Conservation (phyloP, 106 monocot species). For the Acanthochlamys bracteata region DNA sequence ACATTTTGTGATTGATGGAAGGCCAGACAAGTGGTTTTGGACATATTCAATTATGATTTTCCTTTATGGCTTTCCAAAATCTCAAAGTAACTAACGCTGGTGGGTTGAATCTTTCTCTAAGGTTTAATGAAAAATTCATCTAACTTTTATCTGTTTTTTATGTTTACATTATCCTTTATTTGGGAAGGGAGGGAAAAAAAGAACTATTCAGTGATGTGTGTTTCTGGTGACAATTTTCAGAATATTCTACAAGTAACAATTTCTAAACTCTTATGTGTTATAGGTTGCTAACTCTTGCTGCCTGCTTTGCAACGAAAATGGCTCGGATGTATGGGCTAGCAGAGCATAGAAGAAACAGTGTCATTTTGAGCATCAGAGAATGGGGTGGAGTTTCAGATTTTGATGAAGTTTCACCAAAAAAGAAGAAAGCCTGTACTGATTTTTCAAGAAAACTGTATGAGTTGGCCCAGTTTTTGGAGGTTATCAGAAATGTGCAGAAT, state of each 20-base stretch:
- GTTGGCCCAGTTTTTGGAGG: slow-evolving; percentile 80
- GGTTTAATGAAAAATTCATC: too few species aligned
- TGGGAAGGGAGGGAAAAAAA: too few species aligned
- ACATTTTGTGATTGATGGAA: too few species aligned
- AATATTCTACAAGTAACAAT: too few species aligned
- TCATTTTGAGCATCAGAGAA: slow-evolving; percentile 1
- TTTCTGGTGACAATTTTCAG: too few species aligned
- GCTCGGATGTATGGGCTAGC: slow-evolving; percentile 61
- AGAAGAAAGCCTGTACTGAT: slow-evolving; percentile 10
- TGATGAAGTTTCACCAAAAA: slow-evolving; percentile 1
- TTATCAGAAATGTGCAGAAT: slow-evolving; percentile 77
- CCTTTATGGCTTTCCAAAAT: too few species aligned
- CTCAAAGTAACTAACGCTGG: too few species aligned
- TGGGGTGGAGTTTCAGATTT: slow-evolving; percentile 6
- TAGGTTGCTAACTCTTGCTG: slow-evolving; percentile 78
- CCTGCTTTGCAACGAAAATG: slow-evolving; percentile 95
- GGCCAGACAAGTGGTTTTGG: too few species aligned
- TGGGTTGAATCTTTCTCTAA: too few species aligned
- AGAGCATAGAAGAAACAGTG: slow-evolving; percentile 28
- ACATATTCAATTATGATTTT: too few species aligned
- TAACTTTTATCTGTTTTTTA: too few species aligned
- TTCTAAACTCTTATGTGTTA: background rate
- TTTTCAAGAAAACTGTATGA: slow-evolving; percentile 56
- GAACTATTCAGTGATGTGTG: background rate
- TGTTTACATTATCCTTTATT: too few species aligned